A percentile compares a stretch with the other conserved stretches of the same genome.
These are phyloP conservation scores for Trichoderma koningii DNA, from an alignment of 2,329 filamentous ascomycete genomes.

Conservation along the genomic window DNA sequence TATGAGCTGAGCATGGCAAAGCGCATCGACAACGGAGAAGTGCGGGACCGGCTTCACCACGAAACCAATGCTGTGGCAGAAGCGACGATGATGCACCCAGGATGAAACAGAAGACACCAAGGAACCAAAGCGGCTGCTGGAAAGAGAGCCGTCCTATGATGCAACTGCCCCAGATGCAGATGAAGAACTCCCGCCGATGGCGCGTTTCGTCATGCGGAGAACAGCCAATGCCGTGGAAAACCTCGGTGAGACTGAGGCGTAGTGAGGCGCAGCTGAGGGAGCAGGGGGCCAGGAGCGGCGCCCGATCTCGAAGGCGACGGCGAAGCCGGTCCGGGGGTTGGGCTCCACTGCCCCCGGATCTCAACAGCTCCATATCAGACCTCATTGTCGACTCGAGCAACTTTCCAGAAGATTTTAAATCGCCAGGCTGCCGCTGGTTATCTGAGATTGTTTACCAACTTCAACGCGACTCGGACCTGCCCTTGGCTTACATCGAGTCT, in stretches of 20 bases:
- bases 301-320: slow-evolving; percentile 18
- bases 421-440: neutral
- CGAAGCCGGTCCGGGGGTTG: slow-evolving; percentile 6
- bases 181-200: neutral
- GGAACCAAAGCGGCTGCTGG: neutral
- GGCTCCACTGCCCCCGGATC: slow-evolving; percentile 5
- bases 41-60: neutral
- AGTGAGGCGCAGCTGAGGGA: slow-evolving; percentile 17
- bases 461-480: neutral
- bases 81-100: neutral
- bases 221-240: slow-evolving; percentile 1
- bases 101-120: neutral
- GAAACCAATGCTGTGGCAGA: neutral
- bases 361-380: slow-evolving; percentile 9
- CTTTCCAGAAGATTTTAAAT: neutral
- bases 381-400: neutral
- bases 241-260: slow-evolving; percentile 19
- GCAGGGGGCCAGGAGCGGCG: slow-evolving; percentile 12
- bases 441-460: neutral
- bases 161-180: slow-evolving; percentile 12
- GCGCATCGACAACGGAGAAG: neutral
- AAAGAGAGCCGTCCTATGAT: neutral
- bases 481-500: too few relatives aligned
- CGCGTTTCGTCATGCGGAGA: slow-evolving; percentile 13
- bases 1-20: neutral